A percentile compares a stretch with the other conserved stretches of the same genome.
Evolutionary conservation across 768 basidiomycete species (phyloP).

Genomic region (Xerocomellus dryophilus): DNA sequence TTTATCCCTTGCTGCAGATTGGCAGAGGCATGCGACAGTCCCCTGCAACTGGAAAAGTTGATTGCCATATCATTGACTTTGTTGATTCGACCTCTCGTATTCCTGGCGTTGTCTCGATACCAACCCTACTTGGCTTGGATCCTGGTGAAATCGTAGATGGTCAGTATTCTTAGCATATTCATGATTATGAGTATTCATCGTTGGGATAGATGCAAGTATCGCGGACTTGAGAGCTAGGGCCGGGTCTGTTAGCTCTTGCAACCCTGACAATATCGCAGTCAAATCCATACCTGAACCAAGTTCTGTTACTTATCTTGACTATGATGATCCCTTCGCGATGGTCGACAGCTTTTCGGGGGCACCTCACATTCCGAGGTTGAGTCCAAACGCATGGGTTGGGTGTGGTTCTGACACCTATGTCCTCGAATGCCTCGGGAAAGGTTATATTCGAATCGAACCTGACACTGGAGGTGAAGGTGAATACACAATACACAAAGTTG

Average conservation of each 20-base stretch:
- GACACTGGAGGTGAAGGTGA: conserved; percentile 37
- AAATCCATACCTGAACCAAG: conserved; percentile 48
- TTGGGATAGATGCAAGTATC: conserved; percentile 46
- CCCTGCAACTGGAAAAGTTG: conserved; percentile 70
- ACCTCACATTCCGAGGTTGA: conserved; percentile 54
- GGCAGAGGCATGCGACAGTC: conserved; percentile 90
- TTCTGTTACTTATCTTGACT: conserved; percentile 70
- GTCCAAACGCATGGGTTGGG: conserved; percentile 71
- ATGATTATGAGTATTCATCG: neutral
- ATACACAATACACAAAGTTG: neutral
- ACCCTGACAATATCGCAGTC: neutral
- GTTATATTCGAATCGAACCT: conserved; percentile 62
- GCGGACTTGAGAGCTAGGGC: conserved; percentile 46
- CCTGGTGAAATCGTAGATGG: conserved; percentile 64
- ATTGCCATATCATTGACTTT: conserved; percentile 90
- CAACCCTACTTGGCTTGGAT: conserved; percentile 83
- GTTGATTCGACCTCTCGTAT: conserved; percentile 73
- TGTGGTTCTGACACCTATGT: conserved; percentile 71
- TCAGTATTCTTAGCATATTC: conserved; percentile 24
- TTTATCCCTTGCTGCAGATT: conserved; percentile 52
- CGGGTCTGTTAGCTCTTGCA: conserved; percentile 14
- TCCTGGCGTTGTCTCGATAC: conserved; percentile 69
- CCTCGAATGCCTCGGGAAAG: conserved; percentile 70
- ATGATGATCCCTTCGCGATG: conserved; percentile 69
- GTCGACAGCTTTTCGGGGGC: conserved; percentile 47